phyloP scores from a whole-genome alignment of 306 rosid species.

The Citrullus amarus region DNA sequence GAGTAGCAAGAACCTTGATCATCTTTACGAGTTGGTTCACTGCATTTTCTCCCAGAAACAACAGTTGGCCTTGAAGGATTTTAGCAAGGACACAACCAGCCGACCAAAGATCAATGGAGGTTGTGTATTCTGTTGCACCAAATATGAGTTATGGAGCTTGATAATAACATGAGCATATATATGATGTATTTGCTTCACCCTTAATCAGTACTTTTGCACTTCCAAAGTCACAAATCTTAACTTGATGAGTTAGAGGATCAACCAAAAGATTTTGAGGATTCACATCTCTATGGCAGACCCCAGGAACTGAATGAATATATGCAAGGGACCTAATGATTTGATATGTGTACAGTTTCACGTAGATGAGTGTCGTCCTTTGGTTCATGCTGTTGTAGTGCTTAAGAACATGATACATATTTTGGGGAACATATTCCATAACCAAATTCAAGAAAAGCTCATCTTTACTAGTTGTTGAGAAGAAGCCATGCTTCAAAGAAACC shows the following conservation, averaged over 20 bases:
- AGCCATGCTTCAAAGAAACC: constrained; percentile 74
- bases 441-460: constrained; percentile 87
- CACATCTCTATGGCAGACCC: constrained; percentile 91
- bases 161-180: constrained; percentile 92
- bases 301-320: constrained; percentile 82
- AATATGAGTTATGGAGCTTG: constrained; percentile 97
- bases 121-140: constrained; percentile 93
- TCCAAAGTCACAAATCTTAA: constrained; percentile 92
- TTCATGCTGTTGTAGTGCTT: constrained; percentile 69
- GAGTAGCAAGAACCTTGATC: constrained; percentile 97
- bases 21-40: constrained; percentile 98
- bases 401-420: constrained; percentile 74
- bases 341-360: constrained; percentile 80
- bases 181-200: constrained; percentile 88
- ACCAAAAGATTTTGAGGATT: constrained; percentile 97
- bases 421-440: constrained; percentile 94
- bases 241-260: constrained; percentile 87
- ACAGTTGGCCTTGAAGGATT: constrained; percentile 93
- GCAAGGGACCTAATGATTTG: constrained; percentile 92
- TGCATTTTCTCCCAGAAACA: constrained; percentile 93
- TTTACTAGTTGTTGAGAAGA: constrained; percentile 77
- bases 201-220: constrained; percentile 85
- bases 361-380: constrained; percentile 88
- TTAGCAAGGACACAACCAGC: constrained; percentile 99
- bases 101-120: constrained; percentile 91